Conservation (phyloP, 306 rosid species). For the Nissolia schottii region DNA sequence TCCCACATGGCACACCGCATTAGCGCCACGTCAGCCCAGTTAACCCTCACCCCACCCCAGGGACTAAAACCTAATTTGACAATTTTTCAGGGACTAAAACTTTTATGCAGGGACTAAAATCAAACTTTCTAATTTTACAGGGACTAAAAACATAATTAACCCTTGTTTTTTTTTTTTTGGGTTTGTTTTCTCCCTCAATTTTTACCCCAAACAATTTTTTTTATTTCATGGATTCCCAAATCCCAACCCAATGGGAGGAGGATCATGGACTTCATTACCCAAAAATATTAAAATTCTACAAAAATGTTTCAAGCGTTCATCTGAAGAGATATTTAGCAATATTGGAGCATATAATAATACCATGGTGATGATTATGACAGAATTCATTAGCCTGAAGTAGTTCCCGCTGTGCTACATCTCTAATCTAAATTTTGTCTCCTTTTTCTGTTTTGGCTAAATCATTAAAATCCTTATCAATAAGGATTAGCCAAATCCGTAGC, state of each 20-base stretch:
- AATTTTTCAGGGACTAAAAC: too few relatives aligned
- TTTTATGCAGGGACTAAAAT: too few relatives aligned
- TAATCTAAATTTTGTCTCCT: not conserved
- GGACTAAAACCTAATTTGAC: too few relatives aligned
- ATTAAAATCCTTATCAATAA: not conserved
- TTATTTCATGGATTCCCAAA: not conserved
- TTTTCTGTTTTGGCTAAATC: not conserved
- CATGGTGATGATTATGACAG: not conserved
- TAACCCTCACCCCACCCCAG: too few relatives aligned
- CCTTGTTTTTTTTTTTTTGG: too few relatives aligned
- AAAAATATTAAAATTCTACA: not conserved
- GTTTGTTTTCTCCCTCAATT: too few relatives aligned
- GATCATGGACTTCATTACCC: not conserved
- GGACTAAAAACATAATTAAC: too few relatives aligned
- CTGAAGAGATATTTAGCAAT: not conserved
- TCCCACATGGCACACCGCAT: too few relatives aligned
- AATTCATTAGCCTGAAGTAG: not conserved
- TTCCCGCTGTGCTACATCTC: not conserved
- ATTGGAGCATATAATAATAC: not conserved
- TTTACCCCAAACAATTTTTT: too few relatives aligned
- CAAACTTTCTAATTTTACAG: too few relatives aligned
- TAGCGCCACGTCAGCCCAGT: too few relatives aligned
- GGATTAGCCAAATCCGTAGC: conserved; percentile 3
- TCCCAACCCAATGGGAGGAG: not conserved
- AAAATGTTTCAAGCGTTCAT: not conserved